These are phyloP conservation scores for Lipomyces yamanashiensis DNA, from an alignment of 805 yeast species.

Conservation along the genomic window DNA sequence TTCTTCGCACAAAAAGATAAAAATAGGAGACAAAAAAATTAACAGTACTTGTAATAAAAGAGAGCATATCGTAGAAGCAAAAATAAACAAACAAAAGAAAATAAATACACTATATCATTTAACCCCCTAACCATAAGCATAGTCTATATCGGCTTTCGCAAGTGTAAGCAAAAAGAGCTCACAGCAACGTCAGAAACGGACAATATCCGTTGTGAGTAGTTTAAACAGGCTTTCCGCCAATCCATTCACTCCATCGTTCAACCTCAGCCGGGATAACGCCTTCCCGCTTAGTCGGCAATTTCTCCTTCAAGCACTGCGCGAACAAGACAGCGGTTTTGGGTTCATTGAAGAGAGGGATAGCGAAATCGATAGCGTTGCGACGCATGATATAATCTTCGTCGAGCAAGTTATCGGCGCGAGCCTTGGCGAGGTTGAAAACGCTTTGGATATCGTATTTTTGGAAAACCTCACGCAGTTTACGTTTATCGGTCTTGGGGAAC, in stretches of 20 bases:
- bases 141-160: no score
- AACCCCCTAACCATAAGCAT: neutral
- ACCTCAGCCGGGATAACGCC: constrained; percentile 84
- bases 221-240: constrained; percentile 88
- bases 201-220: neutral
- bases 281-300: constrained; percentile 59
- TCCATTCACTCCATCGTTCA: constrained; percentile 93
- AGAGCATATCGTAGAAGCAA: no score
- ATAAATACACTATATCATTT: no score
- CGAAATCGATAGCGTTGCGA: constrained; percentile 98
- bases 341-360: constrained; percentile 93
- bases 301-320: constrained; percentile 77
- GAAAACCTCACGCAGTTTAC: constrained; percentile 91
- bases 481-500: constrained; percentile 91
- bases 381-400: constrained; percentile 98
- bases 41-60: no score
- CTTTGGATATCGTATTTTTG: constrained; percentile 80
- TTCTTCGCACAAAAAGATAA: neutral
- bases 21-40: neutral
- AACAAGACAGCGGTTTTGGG: constrained; percentile 90
- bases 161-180: neutral
- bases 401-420: constrained; percentile 80
- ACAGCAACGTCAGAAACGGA: neutral
- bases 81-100: neutral
- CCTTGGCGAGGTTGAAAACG: constrained; percentile 89